Conservation (phyloP, 140 eudicot genomes). For the Cichorium intybus region DNA sequence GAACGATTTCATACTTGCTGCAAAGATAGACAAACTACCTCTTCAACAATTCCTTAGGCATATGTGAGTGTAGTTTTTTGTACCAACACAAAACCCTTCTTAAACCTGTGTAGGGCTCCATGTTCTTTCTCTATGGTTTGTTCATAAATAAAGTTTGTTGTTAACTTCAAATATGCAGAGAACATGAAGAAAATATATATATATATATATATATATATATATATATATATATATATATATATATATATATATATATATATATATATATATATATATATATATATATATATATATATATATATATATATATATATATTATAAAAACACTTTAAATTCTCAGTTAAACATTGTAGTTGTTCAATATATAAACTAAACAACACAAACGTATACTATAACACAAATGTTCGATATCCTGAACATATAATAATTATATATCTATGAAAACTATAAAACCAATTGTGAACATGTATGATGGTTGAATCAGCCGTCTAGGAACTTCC, state of each 20-base stretch:
- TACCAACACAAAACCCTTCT: not conserved
- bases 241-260: no score
- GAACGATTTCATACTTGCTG: conserved; percentile 75
- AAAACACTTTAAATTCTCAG: not conserved
- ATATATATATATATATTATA: no score
- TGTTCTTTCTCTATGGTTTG: not conserved
- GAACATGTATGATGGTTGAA: not conserved
- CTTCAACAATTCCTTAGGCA: not conserved
- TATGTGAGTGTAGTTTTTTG: not conserved
- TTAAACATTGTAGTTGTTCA: not conserved
- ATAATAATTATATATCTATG: not conserved
- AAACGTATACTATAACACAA: no score
- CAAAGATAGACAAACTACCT: conserved; percentile 47
- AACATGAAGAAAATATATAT: no score
- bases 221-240: no score
- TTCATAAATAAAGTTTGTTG: not conserved
- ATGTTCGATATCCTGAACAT: no score
- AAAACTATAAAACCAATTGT: not conserved
- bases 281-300: no score
- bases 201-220: no score
- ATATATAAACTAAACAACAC: not conserved
- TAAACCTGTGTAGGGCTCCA: not conserved
- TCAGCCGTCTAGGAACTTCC: not conserved
- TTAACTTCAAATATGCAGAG: no score
- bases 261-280: no score